phyloP scores from a whole-genome alignment of 495 filamentous ascomycete species.

The Tuber borchii region DNA sequence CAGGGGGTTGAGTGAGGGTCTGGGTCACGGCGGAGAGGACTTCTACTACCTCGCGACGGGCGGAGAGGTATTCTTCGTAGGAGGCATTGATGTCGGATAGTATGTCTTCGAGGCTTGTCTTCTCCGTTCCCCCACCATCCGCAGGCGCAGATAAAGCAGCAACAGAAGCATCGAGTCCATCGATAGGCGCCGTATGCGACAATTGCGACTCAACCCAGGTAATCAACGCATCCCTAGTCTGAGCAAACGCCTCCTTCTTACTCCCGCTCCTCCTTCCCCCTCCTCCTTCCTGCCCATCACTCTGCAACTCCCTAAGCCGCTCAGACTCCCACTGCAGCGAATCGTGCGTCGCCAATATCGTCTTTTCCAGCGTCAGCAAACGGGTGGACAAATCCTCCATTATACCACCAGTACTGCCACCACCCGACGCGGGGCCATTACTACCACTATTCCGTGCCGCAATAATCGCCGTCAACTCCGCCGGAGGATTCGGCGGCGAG shows the following conservation, averaged over 20 bases:
- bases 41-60: conserved; percentile 27
- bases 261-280: conserved; percentile 13
- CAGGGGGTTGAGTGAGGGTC: conserved; percentile 14
- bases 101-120: conserved; percentile 9
- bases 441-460: conserved; percentile 6
- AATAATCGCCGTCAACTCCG: conserved; percentile 20
- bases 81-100: conserved; percentile 20
- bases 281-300: background rate
- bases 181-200: conserved; percentile 11
- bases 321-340: conserved; percentile 20
- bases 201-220: conserved; percentile 28
- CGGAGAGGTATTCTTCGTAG: conserved; percentile 29
- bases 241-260: conserved; percentile 28
- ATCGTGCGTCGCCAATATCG: conserved; percentile 22
- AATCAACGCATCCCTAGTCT: conserved; percentile 28
- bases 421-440: conserved; percentile 3
- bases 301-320: conserved; percentile 24
- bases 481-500: conserved; percentile 23
- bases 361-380: conserved; percentile 32
- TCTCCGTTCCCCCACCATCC: conserved; percentile 13
- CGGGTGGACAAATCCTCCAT: conserved; percentile 12
- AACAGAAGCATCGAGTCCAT: background rate
- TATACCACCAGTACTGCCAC: conserved; percentile 15
- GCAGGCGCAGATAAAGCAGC: background rate
- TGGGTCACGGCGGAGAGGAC: conserved; percentile 20